phyloP scores from a whole-genome alignment of 192 early-diverging fungal species.

The Kappamyces sp. region DNA sequence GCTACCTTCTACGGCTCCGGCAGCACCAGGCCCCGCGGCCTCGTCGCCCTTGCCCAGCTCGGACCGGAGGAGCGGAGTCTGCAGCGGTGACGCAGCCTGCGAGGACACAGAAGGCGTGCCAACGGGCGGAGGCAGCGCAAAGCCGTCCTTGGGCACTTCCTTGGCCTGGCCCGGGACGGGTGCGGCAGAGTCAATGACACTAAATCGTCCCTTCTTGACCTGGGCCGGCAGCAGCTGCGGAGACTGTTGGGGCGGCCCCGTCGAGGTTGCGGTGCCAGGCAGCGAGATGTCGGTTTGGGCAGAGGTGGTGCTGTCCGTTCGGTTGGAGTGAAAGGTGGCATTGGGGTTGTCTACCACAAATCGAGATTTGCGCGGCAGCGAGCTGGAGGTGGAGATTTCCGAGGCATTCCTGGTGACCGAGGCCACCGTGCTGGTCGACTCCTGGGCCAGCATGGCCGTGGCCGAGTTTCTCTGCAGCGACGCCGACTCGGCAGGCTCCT shows the following conservation, averaged over 20 bases:
- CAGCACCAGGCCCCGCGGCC: background rate
- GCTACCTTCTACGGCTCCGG: background rate
- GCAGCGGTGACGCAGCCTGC: background rate
- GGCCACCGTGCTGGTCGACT: background rate
- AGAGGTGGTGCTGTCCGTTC: constrained; percentile 6
- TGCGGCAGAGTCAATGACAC: constrained; percentile 42
- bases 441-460: background rate
- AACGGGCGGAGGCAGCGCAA: background rate
- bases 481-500: background rate
- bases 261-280: too few relatives aligned
- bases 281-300: constrained; percentile 5
- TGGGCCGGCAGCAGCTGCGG: constrained; percentile 17
- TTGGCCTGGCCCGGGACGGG: too few relatives aligned
- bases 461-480: background rate
- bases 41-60: background rate
- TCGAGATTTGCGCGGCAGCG: constrained; percentile 5
- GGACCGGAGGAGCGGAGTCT: background rate
- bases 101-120: background rate
- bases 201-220: constrained; percentile 71
- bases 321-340: constrained; percentile 2
- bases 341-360: constrained; percentile 14
- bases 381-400: background rate
- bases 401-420: background rate
- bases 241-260: background rate
- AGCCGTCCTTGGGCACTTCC: constrained; percentile 16